These are phyloP conservation scores for Cercospora janseana DNA, from an alignment of 2,329 filamentous ascomycete species.

Conservation along the genomic window DNA sequence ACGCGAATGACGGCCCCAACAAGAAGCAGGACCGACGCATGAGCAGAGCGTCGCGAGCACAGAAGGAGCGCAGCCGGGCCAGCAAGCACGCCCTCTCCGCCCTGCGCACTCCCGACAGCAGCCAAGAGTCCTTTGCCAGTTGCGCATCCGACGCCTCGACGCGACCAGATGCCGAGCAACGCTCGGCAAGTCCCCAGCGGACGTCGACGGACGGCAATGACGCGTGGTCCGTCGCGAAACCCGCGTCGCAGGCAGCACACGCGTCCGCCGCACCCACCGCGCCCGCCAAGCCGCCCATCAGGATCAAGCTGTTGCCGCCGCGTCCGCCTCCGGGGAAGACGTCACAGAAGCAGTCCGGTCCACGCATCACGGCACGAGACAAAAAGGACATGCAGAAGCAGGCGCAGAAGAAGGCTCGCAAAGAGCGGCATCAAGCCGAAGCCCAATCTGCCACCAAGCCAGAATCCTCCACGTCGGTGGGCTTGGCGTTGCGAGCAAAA, in stretches of 20 bases:
- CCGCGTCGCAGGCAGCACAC: not conserved
- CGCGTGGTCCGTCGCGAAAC: conserved; percentile 15
- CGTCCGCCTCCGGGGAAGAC: conserved; percentile 37
- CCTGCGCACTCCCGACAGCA: conserved; percentile 33
- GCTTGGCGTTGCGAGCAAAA: conserved; percentile 35
- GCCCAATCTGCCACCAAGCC: conserved; percentile 19
- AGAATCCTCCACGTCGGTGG: conserved; percentile 28
- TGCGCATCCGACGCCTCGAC: conserved; percentile 36
- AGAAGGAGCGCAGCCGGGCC: conserved; percentile 29
- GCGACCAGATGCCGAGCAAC: conserved; percentile 31
- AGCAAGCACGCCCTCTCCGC: conserved; percentile 36
- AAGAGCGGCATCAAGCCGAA: conserved; percentile 38
- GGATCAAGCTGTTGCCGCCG: conserved; percentile 39
- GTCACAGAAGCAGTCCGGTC: conserved; percentile 37
- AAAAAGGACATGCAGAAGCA: conserved; percentile 43
- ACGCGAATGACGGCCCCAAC: conserved; percentile 48
- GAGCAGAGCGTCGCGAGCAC: conserved; percentile 45
- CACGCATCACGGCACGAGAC: conserved; percentile 39
- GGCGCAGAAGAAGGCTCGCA: conserved; percentile 44
- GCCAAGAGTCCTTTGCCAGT: conserved; percentile 39
- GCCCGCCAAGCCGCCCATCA: conserved; percentile 28
- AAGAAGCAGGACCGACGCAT: conserved; percentile 52
- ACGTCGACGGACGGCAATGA: conserved; percentile 24
- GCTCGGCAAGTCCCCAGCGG: conserved; percentile 24
- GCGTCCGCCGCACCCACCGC: conserved; percentile 13